These are phyloP conservation scores for Neurospora africana DNA, from an alignment of 495 filamentous ascomycete genomes.

Conservation along the genomic window DNA sequence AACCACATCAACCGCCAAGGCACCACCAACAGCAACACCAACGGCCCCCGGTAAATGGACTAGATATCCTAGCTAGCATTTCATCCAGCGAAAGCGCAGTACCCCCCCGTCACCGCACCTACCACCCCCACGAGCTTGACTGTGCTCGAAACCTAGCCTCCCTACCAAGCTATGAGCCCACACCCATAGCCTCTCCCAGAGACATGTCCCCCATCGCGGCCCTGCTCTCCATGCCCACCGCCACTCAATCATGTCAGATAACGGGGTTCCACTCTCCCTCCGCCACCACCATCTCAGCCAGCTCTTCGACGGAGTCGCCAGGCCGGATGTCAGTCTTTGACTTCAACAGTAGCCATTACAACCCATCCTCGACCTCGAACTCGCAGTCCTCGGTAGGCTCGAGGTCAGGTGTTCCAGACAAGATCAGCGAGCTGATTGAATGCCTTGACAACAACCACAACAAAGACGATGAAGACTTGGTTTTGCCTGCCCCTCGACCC, in stretches of 20 bases:
- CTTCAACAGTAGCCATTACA: background rate
- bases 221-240: background rate
- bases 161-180: background rate
- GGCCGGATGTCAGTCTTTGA: background rate
- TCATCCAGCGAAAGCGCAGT: background rate
- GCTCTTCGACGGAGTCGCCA: background rate
- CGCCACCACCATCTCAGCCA: background rate
- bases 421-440: background rate
- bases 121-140: background rate
- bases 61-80: background rate
- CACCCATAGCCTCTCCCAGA: background rate
- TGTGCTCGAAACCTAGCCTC: background rate
- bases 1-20: background rate
- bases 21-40: background rate
- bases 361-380: background rate
- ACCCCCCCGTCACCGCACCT: background rate
- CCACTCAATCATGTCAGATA: background rate
- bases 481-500: conserved; percentile 7
- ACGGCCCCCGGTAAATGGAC: background rate
- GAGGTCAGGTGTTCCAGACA: background rate
- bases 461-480: conserved; percentile 3
- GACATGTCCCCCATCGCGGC: background rate
- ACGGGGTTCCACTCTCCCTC: background rate
- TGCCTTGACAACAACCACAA: background rate
- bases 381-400: background rate